Evolutionary conservation across 352 stramenopile species (phyloP), one percentile per base, ranked within the genome.

Genomic region (Globisporangium megalacanthum): DNA sequence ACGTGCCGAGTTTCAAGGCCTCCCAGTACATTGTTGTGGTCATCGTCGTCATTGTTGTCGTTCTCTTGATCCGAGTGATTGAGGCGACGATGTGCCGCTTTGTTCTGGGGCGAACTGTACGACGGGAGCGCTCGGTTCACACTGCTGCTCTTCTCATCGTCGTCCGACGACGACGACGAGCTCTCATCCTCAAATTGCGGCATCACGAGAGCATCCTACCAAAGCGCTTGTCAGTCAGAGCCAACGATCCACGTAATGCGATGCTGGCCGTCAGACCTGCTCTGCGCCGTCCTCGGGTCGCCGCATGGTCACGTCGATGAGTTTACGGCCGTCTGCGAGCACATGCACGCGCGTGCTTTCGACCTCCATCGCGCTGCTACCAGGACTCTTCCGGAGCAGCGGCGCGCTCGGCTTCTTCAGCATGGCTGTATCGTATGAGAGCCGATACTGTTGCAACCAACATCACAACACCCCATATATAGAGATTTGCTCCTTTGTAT

Each of bases 151-250:
- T 29, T 29, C 25, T 60, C 58, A 17, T 71, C 61, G 17, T 82
- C 71, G 19, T 62, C 62, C 20, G 66, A 66, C 6, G 65, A 73
- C 5, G 64, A 75, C 11, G 64, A 74, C 25, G 68, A 83, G 50
- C 76, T 75, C 25, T 81, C 78, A 17, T 91, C 79, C 52, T 92
- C 77, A 52, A 89, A 92, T 45, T 73, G 65, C 37, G 82, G 77
- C n/a, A 92, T 37, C 29, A 77, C 68, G 7, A 91, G 62, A 46
- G 75, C 70, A 14, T 51, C 52, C 80, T 74, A 56, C 42, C 17
- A 13, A 4, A 15, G 25, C 14, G 14, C 2, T 22, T 10, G 19
- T 44, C 10, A 53, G 15, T 5, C 4, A 6, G 15, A 47, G 42
- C 42, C 15, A n/a, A n/a, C 6, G 41, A 46, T 29, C 25, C 4